Evolutionary conservation across 164 flowering plant species (phyloP).

Genomic region (Platanus orientalis): DNA sequence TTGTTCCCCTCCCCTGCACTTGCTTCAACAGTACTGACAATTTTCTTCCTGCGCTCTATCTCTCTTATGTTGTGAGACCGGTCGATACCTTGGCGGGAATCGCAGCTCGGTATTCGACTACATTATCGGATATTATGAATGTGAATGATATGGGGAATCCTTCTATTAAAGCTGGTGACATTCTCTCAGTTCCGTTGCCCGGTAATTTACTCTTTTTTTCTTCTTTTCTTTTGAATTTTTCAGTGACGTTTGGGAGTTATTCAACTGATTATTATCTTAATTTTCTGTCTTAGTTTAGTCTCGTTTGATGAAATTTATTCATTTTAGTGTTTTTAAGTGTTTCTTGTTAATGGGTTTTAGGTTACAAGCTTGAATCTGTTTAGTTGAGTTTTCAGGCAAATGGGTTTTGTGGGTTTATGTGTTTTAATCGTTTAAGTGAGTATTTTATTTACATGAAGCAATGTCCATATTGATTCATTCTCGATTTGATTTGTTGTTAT

Average conservation of each 20-base stretch:
- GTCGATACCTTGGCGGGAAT: conserved; percentile 61
- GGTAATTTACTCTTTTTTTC: conserved; percentile 33
- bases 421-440: background rate
- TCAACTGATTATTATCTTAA: background rate
- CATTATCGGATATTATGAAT: conserved; percentile 76
- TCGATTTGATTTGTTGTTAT: background rate
- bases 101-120: conserved; percentile 62
- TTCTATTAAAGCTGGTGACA: conserved; percentile 62
- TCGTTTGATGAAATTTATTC: too few relatives aligned
- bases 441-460: background rate
- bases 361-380: too few relatives aligned
- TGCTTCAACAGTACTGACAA: conserved; percentile 84
- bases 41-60: conserved; percentile 62
- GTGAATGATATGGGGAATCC: conserved; percentile 81
- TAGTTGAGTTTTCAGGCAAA: background rate
- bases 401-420: background rate
- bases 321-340: too few relatives aligned
- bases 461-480: background rate
- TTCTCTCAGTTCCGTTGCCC: conserved; percentile 81
- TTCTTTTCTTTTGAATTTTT: too few relatives aligned
- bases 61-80: conserved; percentile 69
- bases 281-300: too few relatives aligned
- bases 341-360: too few relatives aligned
- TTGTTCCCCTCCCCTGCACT: conserved; percentile 83
- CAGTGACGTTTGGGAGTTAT: too few relatives aligned